Evolutionary conservation across 176 grass and related monocot genomes (phyloP).

Genomic region (Cocos nucifera): DNA sequence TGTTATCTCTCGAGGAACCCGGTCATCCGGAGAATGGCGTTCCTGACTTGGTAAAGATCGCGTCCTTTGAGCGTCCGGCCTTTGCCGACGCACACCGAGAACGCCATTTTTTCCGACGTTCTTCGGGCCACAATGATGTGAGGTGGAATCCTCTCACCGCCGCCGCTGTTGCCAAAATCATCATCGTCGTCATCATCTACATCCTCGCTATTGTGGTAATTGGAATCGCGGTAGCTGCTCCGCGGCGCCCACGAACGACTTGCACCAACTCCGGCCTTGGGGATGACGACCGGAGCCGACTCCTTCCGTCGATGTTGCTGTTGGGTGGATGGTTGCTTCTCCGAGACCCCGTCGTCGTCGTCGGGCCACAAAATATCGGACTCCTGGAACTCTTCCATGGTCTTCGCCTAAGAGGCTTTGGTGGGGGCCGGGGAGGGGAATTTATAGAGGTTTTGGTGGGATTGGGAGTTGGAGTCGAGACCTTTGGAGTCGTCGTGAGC

Average conservation of each 20-base stretch:
- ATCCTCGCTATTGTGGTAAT: too few species aligned
- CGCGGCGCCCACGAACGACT: slow-evolving; percentile 37
- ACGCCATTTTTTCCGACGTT: slow-evolving; percentile 21
- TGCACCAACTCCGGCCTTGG: too few species aligned
- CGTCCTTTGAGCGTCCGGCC: slow-evolving; percentile 82
- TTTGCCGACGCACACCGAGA: slow-evolving; percentile 59
- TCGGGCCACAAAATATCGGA: slow-evolving; percentile 45
- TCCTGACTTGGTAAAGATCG: slow-evolving; percentile 48
- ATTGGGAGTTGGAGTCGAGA: slow-evolving; percentile 15
- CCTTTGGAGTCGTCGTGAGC: slow-evolving; percentile 35
- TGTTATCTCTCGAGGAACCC: slow-evolving; percentile 67
- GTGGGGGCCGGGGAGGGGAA: not conserved
- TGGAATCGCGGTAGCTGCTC: not conserved
- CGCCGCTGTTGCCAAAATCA: not conserved
- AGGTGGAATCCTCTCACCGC: slow-evolving; percentile 19
- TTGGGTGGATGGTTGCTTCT: too few species aligned
- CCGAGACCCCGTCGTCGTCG: not conserved
- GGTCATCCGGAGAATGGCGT: slow-evolving; percentile 54
- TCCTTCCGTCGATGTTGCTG: too few species aligned
- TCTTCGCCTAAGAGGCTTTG: slow-evolving; percentile 12
- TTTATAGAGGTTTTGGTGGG: slow-evolving; percentile 31
- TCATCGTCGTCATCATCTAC: slow-evolving; percentile 4
- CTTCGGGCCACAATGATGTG: slow-evolving; percentile 27
- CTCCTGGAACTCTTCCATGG: slow-evolving; percentile 61
- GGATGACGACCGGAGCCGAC: slow-evolving; percentile 25